These are phyloP conservation scores for Hymenoscyphus scutula DNA, from an alignment of 2,329 filamentous ascomycete genomes.

Conservation along the genomic window DNA sequence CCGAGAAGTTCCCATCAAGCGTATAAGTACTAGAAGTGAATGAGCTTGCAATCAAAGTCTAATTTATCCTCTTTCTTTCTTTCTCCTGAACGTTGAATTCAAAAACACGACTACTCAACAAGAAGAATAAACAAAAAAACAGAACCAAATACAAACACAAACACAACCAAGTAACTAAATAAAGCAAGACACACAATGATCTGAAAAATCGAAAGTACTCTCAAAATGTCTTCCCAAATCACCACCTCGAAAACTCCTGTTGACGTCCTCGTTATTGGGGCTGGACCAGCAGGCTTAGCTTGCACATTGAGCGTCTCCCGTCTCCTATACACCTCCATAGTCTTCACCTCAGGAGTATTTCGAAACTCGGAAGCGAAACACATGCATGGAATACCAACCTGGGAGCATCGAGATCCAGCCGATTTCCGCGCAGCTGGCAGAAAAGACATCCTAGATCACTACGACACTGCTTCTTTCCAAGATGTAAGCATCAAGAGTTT, in stretches of 20 bases:
- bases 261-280: constrained; percentile 42
- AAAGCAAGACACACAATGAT: too few relatives aligned
- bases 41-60: too few relatives aligned
- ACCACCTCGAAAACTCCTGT: neutral
- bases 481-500: constrained; percentile 29
- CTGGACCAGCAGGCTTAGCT: constrained; percentile 45
- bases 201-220: too few relatives aligned
- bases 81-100: too few relatives aligned
- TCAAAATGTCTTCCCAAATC: constrained; percentile 2
- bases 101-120: too few relatives aligned
- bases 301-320: constrained; percentile 41
- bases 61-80: too few relatives aligned
- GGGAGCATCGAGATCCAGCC: constrained; percentile 38
- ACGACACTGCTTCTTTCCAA: constrained; percentile 39
- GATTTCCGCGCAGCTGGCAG: constrained; percentile 37
- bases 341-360: constrained; percentile 44
- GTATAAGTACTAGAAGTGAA: too few relatives aligned
- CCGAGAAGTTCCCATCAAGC: too few relatives aligned
- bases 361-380: constrained; percentile 43
- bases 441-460: constrained; percentile 38
- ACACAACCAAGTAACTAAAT: too few relatives aligned
- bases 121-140: too few relatives aligned
- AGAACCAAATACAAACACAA: too few relatives aligned
- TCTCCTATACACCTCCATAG: constrained; percentile 39
- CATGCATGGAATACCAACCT: constrained; percentile 45